These are phyloP conservation scores for Ormosia semicastrata DNA, from an alignment of 306 rosid species.

Conservation along the genomic window DNA sequence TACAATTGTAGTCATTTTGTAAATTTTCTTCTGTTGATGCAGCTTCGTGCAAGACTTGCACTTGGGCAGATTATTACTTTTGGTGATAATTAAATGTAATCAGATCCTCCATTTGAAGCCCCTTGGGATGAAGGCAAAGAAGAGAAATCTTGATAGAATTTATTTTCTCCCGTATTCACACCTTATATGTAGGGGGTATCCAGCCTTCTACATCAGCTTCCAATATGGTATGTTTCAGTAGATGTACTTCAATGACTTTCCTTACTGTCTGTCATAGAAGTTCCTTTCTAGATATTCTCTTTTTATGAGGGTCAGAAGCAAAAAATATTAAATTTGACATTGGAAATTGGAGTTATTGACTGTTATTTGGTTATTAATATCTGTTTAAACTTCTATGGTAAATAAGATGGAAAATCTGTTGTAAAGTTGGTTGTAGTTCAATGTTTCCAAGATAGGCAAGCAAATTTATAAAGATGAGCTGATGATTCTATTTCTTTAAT, in stretches of 20 bases:
- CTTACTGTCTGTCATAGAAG: constrained; percentile 17
- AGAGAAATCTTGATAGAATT: constrained; percentile 31
- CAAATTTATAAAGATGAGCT: background rate
- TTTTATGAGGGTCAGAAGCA: background rate
- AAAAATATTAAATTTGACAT: background rate
- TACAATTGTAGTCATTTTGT: background rate
- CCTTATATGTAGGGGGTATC: constrained; percentile 20
- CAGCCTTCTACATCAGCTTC: constrained; percentile 36
- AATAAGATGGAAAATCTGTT: constrained; percentile 4
- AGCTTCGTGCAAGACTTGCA: constrained; percentile 75
- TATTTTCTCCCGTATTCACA: constrained; percentile 30
- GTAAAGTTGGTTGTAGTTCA: constrained; percentile 22
- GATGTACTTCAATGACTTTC: constrained; percentile 20
- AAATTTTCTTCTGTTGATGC: constrained; percentile 35
- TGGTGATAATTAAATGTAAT: constrained; percentile 47
- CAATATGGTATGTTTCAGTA: constrained; percentile 48
- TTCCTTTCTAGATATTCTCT: constrained; percentile 14
- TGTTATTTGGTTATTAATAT: constrained; percentile 8
- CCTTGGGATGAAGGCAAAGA: constrained; percentile 25
- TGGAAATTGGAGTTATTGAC: background rate
- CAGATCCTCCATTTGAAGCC: constrained; percentile 12
- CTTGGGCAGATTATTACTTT: constrained; percentile 50
- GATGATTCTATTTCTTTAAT: background rate
- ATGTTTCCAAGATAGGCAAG: background rate
- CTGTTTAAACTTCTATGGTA: background rate